Evolutionary conservation across 768 basidiomycete genomes (phyloP), one percentile per base, ranked within the genome.

Genomic region (Phaeolepiota aurea): DNA sequence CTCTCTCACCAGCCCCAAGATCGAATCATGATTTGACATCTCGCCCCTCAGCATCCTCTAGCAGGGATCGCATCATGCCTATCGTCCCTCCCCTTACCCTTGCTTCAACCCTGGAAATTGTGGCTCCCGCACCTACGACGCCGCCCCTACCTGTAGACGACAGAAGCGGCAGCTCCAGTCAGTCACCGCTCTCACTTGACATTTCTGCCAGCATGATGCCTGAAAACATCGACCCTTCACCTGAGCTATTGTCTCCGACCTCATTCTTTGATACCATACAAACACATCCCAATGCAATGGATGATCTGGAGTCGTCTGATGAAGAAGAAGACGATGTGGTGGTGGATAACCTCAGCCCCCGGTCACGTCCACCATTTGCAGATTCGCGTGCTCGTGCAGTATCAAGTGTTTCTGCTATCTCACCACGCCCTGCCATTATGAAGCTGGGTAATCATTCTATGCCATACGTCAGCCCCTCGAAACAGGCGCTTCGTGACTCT

Each of bases 211-310:
- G 62, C 32, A 58, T 56, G 40, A 59, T 68, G 23, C 56, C 68
- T 19, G 62, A 68, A 22, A 61, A 65, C 10, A 64, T 81, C 13
- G 75, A 74, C 42, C 76, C 78, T 32, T 79, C 76, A 22, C 81
- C 82, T 11, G 74, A 71, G 11, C 77, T 80, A 2, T 68, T 77
- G 4, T 78, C 82, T 11, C 76, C 81, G 0, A 72, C 77, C 18
- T 76, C 76, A 20, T 87, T 87, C 68, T 87, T 87, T 56, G 83
- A 87, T 59, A 73, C 63, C 45, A 78, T 87, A 33, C 80, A 86
- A 48, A 62, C 71, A 12, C 77, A 82, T 32, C 74, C 75, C 4
- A 81, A 81, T 56, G 81, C 75, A 18, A 77, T 87, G 76, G 80
- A 84, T 48, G 84, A 81, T 46, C 61, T 82, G 40, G 82, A 81